These are phyloP conservation scores for Mucor circinelloides DNA, from an alignment of 371 early-diverging fungal genomes.

Conservation along the genomic window DNA sequence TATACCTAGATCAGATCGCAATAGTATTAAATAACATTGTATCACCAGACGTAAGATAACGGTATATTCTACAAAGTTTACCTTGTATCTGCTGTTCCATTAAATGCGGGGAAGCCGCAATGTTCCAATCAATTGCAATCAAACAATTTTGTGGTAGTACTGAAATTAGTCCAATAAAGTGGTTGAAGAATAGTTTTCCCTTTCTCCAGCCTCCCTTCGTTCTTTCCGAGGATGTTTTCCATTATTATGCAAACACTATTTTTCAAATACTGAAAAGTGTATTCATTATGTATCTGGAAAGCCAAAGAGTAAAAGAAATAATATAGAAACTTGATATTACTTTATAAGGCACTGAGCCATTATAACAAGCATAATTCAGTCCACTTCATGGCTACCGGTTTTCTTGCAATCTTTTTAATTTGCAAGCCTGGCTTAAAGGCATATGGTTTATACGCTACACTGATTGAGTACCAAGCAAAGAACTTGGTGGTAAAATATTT, in stretches of 20 bases:
- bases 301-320: background rate
- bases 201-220: background rate
- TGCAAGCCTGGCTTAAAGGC: background rate
- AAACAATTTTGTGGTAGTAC: background rate
- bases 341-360: background rate
- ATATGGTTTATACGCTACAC: background rate
- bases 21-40: background rate
- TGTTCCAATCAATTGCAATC: background rate
- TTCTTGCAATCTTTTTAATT: background rate
- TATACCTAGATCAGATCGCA: background rate
- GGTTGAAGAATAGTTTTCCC: slow-evolving; percentile 1
- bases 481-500: no score
- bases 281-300: background rate
- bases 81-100: background rate
- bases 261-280: background rate
- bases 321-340: background rate
- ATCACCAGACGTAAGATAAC: background rate
- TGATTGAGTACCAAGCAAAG: no score
- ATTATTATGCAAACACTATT: background rate
- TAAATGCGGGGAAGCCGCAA: background rate
- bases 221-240: background rate
- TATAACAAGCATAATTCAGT: background rate
- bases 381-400: background rate
- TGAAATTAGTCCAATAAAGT: background rate
- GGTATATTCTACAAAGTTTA: background rate